phyloP scores from a whole-genome alignment of 2,329 filamentous ascomycete species.

The Plectosphaerella cucumerina region DNA sequence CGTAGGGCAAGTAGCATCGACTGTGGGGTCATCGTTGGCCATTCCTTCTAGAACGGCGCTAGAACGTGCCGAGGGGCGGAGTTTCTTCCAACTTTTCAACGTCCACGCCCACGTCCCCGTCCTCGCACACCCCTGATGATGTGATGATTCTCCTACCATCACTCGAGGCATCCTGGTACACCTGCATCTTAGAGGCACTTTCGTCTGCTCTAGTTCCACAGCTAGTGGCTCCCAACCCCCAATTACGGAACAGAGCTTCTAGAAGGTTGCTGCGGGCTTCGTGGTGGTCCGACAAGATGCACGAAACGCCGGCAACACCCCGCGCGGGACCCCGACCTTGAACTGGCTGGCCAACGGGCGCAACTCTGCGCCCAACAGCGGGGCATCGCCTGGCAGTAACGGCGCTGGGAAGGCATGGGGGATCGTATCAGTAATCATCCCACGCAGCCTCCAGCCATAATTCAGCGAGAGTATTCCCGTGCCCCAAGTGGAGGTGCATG shows the following conservation, averaged over 20 bases:
- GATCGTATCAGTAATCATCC: not conserved
- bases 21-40: not conserved
- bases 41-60: slow-evolving; percentile 7
- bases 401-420: no score
- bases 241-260: no score
- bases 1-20: not conserved
- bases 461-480: slow-evolving; percentile 1
- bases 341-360: not conserved
- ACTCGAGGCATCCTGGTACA: no score
- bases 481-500: not conserved
- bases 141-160: not conserved
- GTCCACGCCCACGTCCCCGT: not conserved
- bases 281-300: no score
- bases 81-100: not conserved
- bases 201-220: no score
- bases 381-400: not conserved
- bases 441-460: not conserved
- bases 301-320: no score
- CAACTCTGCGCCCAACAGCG: not conserved
- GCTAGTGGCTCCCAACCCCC: no score
- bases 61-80: slow-evolving; percentile 3
- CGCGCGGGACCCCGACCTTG: no score
- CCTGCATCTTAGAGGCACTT: no score
- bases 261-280: no score
- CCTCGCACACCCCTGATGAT: not conserved